phyloP scores from a whole-genome alignment of 179 eudicot species.

The Spinacia oleracea region DNA sequence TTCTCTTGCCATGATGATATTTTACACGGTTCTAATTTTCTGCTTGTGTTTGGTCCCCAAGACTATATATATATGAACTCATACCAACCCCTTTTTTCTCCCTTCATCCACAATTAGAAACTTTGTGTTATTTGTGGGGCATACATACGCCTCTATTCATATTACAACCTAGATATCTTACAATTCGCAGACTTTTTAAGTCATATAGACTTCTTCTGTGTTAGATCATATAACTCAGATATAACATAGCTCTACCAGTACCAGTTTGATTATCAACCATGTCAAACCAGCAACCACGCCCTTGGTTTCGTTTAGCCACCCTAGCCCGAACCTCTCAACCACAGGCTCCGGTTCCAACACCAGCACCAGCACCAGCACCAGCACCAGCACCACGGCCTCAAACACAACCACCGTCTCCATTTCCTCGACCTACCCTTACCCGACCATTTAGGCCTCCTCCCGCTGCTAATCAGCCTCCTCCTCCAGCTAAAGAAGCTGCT shows the following conservation, averaged over 20 bases:
- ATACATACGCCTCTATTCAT: no score
- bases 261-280: constrained; percentile 17
- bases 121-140: no score
- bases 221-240: no score
- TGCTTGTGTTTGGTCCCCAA: constrained; percentile 12
- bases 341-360: constrained; percentile 6
- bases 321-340: constrained; percentile 25
- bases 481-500: constrained; percentile 14
- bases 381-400: constrained; percentile 20
- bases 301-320: constrained; percentile 41
- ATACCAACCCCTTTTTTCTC: constrained; percentile 1
- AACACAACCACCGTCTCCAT: constrained; percentile 25
- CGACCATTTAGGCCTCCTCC: constrained; percentile 32
- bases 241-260: no score
- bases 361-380: constrained; percentile 15
- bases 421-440: constrained; percentile 22
- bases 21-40: constrained; percentile 5
- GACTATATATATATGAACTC: constrained; percentile 30
- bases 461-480: constrained; percentile 27
- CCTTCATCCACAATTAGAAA: constrained; percentile 11
- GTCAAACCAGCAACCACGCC: constrained; percentile 42
- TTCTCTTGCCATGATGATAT: background rate
- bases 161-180: no score
- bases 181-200: no score
- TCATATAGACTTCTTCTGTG: no score